These are phyloP conservation scores for Diaporthe longicolla DNA, from an alignment of 2,329 filamentous ascomycete genomes.

Conservation along the genomic window DNA sequence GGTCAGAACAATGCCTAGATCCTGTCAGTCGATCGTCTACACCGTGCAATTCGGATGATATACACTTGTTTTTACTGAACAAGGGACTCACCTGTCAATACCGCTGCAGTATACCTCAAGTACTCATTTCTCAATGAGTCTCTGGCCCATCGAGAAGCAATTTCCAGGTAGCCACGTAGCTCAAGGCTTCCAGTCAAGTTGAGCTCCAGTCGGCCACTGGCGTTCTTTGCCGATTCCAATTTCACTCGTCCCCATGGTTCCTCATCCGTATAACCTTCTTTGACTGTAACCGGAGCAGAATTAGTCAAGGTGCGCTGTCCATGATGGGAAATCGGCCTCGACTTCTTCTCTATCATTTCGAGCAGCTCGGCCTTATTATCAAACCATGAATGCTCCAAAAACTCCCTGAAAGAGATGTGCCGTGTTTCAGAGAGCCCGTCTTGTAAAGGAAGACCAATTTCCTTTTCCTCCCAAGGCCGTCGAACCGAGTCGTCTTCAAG, in stretches of 20 bases:
- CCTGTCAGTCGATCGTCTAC: background rate
- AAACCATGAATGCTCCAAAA: background rate
- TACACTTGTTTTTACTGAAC: background rate
- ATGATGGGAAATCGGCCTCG: no score
- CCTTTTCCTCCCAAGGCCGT: background rate
- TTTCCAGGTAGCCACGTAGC: background rate
- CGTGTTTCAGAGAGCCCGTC: background rate
- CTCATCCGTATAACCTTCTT: background rate
- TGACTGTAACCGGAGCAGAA: rapidly evolving
- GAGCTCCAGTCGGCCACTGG: background rate
- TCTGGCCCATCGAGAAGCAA: background rate
- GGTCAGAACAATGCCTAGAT: background rate
- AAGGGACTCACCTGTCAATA: background rate
- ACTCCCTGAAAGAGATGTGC: background rate
- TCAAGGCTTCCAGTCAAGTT: no score
- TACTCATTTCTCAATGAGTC: background rate
- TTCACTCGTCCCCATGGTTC: background rate
- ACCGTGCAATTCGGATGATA: no score
- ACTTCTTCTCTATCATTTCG: background rate
- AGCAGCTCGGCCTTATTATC: background rate
- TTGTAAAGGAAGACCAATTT: background rate
- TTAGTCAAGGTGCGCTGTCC: background rate
- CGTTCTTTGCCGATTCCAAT: background rate
- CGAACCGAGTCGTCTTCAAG: background rate
- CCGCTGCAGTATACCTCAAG: background rate